Evolutionary conservation across 805 yeast genomes (phyloP), one percentile per base, ranked within the genome.

Genomic region (Candida sakaeoensis): DNA sequence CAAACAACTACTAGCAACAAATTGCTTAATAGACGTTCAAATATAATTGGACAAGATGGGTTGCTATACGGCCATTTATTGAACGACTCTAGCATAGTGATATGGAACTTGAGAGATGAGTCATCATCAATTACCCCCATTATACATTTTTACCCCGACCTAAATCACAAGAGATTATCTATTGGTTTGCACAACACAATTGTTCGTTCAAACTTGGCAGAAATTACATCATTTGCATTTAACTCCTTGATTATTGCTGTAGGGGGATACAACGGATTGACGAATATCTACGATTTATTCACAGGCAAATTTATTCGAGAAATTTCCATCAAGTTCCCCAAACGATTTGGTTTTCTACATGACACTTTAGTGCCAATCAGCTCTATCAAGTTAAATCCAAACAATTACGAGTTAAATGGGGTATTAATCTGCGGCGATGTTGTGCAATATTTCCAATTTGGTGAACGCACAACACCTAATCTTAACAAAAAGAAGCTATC

Each of bases 381-480:
- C 17, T 49, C 40, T 13, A 54, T 65, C n/a, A 37, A 44, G 25
- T 47, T 64, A 30, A 63, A 58, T 37, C 55, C 44, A 8, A 52
- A 51, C 37, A 52, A 49, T 13, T 35, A 32, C 15, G 49, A 54
- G 3, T 48, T 65, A 5, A 55, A 55, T 27, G 79, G 80, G 6
- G 46, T 74, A 2, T 52, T 69, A 2, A 46, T 64, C 1, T 59
- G 67, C 45, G 77, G 74, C 0, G 64, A 71, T 19, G 46, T 59
- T 2, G 55, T 70, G 1, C 77, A 73, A 43, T 70, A 70, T 46
- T 75, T 75, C 47, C 68, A 65, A 40, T 68, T 72, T 57, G 79
- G 77, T 1, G 68, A 65, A 24, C 48, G 50, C 19, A 22, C 14
- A n/a, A 30, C 18, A 19, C 14, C 2, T 17, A 21, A 8, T 22